phyloP scores from a whole-genome alignment of 2,329 filamentous ascomycete species.

The Alternaria tenuissima region DNA sequence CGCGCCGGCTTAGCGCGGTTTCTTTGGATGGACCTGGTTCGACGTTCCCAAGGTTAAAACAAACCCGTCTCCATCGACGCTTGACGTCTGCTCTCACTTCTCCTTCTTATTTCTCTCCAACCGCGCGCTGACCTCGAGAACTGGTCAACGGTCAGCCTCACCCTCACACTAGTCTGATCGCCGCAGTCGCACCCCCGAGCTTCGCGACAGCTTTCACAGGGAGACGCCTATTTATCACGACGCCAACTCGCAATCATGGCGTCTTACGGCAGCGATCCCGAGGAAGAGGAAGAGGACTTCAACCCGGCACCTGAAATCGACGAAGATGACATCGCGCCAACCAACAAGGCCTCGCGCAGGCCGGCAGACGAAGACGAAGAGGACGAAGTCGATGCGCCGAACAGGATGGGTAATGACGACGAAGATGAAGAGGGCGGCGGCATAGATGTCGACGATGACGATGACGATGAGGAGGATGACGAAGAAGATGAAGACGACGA shows the following conservation, averaged over 20 bases:
- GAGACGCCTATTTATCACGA: slow-evolving; percentile 16
- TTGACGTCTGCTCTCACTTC: slow-evolving; percentile 13
- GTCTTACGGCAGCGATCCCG: slow-evolving; percentile 39
- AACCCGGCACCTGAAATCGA: slow-evolving; percentile 80
- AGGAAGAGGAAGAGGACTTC: slow-evolving; percentile 81
- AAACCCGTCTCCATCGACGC: slow-evolving; percentile 28
- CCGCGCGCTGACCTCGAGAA: slow-evolving; percentile 1
- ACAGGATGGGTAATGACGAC: slow-evolving; percentile 49
- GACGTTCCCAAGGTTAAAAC: slow-evolving; percentile 24
- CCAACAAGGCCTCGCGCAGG: slow-evolving; percentile 32
- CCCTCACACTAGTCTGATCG: slow-evolving; percentile 2
- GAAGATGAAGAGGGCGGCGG: slow-evolving; percentile 62
- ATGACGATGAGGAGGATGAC: slow-evolving; percentile 64
- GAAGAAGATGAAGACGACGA: slow-evolving; percentile 71
- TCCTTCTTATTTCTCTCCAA: slow-evolving; percentile 1
- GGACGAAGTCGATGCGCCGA: slow-evolving; percentile 47
- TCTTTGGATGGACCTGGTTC: slow-evolving; percentile 30
- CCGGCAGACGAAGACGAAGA: slow-evolving; percentile 50
- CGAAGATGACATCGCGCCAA: slow-evolving; percentile 59
- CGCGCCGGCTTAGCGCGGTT: slow-evolving; percentile 28
- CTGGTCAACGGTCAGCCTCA: neutral
- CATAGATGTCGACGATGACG: slow-evolving; percentile 65
- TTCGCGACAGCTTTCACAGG: slow-evolving; percentile 16
- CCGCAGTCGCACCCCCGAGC: slow-evolving; percentile 11
- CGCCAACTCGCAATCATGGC: slow-evolving; percentile 33